Base-by-base conservation (phyloP, 495 filamentous ascomycete genomes). In the Annulohypoxylon maeteangense region DNA sequence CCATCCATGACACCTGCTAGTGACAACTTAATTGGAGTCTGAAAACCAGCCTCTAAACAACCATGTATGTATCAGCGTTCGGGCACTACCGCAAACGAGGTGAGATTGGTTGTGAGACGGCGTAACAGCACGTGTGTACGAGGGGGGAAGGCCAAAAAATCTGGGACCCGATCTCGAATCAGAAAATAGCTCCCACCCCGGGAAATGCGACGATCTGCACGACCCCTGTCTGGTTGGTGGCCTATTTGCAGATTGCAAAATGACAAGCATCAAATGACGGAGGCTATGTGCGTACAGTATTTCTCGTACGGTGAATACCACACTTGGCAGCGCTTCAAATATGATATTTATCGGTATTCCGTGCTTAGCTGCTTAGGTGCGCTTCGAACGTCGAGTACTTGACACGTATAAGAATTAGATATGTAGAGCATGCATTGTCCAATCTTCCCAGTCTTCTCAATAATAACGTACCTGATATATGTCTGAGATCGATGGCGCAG, bases 131-230 rank as follows among this genome's bases (percentile, higher is more conserved):
- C 70, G 70, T 73, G 70, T 73, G 70, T 66, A 48, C 65, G 70
- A 68, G 70, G 48, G 48, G 70, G 65, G 65, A 60, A 31, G 60
- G 48, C 32, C 42, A 55, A 36, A 44, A 73, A 74, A 67, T 67
- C 71, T 74, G 71, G 71, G 67, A 74, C 67, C 63, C 50, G 71
- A 74, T 74, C 71, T 74, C 71, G 67, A 74, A 74, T 74, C 67
- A 70, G 44, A 66, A 62, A 53, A 63, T 71, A 60, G 67, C 71
- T 69, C 51, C 65, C 67, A 67, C 73, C 68, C 75, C 75, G 58
- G 68, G 65, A 76, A 76, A 78, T 76, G 73, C 75, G 70, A 70
- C 70, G 75, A 78, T 78, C 75, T 68, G 70, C 75, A 71, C 27
- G 14, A 78, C 63, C 75, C 75, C 74, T 78, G 75, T 50, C 51